Percentiles rank a stretch among this genome's conserved stretches.
phyloP scores from a whole-genome alignment of 176 grass and related monocot species.

The Leersia perrieri region DNA sequence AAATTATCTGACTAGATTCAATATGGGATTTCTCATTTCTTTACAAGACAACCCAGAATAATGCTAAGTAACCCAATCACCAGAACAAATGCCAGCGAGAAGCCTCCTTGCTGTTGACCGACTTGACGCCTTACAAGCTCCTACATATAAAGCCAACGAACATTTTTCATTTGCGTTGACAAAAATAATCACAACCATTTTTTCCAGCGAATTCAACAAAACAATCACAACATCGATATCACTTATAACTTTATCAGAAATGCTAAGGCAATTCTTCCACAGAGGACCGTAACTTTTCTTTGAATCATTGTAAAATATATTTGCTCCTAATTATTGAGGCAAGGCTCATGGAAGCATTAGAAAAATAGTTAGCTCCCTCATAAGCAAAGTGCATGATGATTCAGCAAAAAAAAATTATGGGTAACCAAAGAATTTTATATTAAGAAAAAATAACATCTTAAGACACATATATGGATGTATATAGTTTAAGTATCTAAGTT shows the following conservation, averaged over 20 bases:
- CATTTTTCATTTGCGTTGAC: constrained; percentile 11
- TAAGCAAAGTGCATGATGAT: background rate
- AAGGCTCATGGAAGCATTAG: background rate
- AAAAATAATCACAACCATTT: background rate
- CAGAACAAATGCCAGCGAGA: constrained; percentile 48
- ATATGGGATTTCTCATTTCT: constrained; percentile 43
- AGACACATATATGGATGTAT: background rate
- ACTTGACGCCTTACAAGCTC: constrained; percentile 42
- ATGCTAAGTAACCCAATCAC: constrained; percentile 42
- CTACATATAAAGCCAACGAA: constrained; percentile 26
- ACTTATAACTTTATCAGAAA: too few relatives aligned
- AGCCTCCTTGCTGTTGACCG: constrained; percentile 39
- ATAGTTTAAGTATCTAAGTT: constrained; percentile 10
- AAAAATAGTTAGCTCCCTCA: background rate
- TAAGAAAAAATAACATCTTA: too few relatives aligned
- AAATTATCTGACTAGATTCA: background rate
- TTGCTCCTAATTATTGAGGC: background rate
- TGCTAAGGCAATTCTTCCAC: background rate
- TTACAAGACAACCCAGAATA: constrained; percentile 60
- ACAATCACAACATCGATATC: background rate
- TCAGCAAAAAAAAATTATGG: constrained; percentile 1
- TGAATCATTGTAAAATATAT: too few relatives aligned
- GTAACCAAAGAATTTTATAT: background rate
- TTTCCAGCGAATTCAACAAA: constrained; percentile 6
- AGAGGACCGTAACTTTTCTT: background rate